Percentiles rank a stretch among this genome's conserved stretches.
Evolutionary conservation across 768 basidiomycete genomes (phyloP).

Genomic region (Leccinum barrowsii): DNA sequence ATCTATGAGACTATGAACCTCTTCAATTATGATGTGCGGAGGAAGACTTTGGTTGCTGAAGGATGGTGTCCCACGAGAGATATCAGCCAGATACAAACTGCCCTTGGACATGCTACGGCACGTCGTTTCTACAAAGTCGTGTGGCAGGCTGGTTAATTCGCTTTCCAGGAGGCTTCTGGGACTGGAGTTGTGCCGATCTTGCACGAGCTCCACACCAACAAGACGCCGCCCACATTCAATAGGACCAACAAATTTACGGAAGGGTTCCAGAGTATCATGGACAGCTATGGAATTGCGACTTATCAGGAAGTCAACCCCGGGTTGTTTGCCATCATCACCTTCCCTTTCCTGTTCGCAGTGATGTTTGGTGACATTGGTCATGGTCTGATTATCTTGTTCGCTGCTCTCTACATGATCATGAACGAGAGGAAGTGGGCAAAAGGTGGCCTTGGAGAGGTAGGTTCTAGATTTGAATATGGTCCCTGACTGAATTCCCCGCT

Average conservation of each 20-base stretch:
- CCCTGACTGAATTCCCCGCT: slow-evolving; percentile 10
- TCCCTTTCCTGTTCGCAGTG: slow-evolving; percentile 98
- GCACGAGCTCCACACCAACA: slow-evolving; percentile 83
- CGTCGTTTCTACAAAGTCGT: slow-evolving; percentile 12
- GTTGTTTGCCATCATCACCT: slow-evolving; percentile 85
- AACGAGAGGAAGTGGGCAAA: slow-evolving; percentile 79
- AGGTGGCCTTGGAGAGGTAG: slow-evolving; percentile 69
- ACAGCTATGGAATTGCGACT: slow-evolving; percentile 89
- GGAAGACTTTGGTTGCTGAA: slow-evolving; percentile 94
- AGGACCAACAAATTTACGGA: slow-evolving; percentile 95
- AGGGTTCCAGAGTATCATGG: slow-evolving; percentile 97
- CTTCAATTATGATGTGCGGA: slow-evolving; percentile 89
- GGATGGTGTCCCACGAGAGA: slow-evolving; percentile 97
- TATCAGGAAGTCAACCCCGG: slow-evolving; percentile 99
- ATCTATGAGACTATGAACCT: slow-evolving; percentile 95
- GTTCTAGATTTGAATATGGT: slow-evolving; percentile 18
- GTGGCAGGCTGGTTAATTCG: not conserved
- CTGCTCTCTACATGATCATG: slow-evolving; percentile 81
- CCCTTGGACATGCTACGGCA: slow-evolving; percentile 84
- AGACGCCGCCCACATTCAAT: slow-evolving; percentile 93
- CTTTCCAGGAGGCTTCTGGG: slow-evolving; percentile 77
- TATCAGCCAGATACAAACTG: slow-evolving; percentile 79
- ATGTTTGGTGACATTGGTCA: slow-evolving; percentile 99
- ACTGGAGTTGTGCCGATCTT: slow-evolving; percentile 90
- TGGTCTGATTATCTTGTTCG: slow-evolving; percentile 74